Conservation (phyloP, 352 stramenopile species). For the Blastocystis sp. region DNA sequence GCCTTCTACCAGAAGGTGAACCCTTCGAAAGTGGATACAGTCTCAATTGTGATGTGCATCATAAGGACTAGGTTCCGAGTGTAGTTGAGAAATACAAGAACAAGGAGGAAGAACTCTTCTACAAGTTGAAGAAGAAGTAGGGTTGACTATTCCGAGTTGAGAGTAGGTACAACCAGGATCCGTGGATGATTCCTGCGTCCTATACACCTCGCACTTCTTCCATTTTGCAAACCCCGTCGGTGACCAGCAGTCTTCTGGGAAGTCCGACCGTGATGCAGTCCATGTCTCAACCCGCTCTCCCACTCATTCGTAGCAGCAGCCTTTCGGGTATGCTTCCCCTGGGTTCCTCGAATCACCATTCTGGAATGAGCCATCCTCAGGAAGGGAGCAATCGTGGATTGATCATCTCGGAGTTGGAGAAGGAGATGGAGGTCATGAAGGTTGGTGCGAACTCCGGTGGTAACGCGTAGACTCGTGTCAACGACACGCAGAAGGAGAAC, state of each 20-base stretch:
- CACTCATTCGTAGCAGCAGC: too few relatives aligned
- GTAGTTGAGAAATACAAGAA: slow-evolving; percentile 22
- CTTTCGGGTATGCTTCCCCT: too few relatives aligned
- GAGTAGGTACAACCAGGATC: slow-evolving; percentile 15
- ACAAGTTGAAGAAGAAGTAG: slow-evolving; percentile 48
- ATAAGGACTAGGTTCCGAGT: slow-evolving; percentile 12
- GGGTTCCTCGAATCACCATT: too few relatives aligned
- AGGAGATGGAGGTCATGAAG: slow-evolving; percentile 9
- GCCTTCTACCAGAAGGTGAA: too few relatives aligned
- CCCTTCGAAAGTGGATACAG: background rate
- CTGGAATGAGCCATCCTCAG: too few relatives aligned
- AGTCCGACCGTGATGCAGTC: too few relatives aligned
- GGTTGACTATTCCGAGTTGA: background rate
- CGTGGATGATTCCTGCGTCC: background rate
- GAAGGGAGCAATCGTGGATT: too few relatives aligned
- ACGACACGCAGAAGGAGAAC: background rate
- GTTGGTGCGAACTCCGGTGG: background rate
- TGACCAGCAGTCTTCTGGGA: too few relatives aligned
- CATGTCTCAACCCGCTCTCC: too few relatives aligned
- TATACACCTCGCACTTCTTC: too few relatives aligned
- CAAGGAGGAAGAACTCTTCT: slow-evolving; percentile 13
- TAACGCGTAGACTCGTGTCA: background rate
- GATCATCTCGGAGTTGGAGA: background rate
- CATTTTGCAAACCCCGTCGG: too few relatives aligned
- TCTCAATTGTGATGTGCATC: background rate